Conservation (phyloP, 1,139 yeast species). For the Diutina sp. region DNA sequence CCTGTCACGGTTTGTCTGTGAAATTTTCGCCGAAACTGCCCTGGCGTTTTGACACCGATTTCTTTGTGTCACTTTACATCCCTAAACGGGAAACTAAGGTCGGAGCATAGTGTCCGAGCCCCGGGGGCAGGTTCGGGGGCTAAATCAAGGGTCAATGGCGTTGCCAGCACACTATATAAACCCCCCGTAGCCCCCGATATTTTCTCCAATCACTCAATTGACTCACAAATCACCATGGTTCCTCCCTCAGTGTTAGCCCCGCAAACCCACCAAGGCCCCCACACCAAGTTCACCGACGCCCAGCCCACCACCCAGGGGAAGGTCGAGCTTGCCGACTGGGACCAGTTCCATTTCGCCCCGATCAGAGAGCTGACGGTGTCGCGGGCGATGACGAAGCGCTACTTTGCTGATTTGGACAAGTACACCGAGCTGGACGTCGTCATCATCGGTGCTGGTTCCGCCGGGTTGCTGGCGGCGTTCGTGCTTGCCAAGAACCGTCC, state of each 20-base stretch:
- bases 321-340: conserved; percentile 42
- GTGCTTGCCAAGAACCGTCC: conserved; percentile 65
- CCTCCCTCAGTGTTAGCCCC: background rate
- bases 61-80: background rate
- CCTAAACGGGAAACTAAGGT: background rate
- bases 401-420: conserved; percentile 62
- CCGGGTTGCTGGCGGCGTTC: conserved; percentile 68
- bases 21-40: background rate
- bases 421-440: conserved; percentile 68
- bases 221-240: background rate
- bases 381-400: conserved; percentile 73
- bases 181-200: background rate
- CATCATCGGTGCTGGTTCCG: conserved; percentile 70
- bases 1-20: background rate
- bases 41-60: background rate
- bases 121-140: no score
- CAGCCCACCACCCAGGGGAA: conserved; percentile 2
- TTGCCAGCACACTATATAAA: background rate
- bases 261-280: background rate
- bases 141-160: background rate
- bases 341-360: conserved; percentile 53
- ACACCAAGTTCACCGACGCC: background rate
- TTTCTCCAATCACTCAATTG: background rate
- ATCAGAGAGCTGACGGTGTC: conserved; percentile 72
- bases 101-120: no score